These are phyloP conservation scores for Cornus kousa DNA, from an alignment of 148 eudicot genomes.

Conservation along the genomic window DNA sequence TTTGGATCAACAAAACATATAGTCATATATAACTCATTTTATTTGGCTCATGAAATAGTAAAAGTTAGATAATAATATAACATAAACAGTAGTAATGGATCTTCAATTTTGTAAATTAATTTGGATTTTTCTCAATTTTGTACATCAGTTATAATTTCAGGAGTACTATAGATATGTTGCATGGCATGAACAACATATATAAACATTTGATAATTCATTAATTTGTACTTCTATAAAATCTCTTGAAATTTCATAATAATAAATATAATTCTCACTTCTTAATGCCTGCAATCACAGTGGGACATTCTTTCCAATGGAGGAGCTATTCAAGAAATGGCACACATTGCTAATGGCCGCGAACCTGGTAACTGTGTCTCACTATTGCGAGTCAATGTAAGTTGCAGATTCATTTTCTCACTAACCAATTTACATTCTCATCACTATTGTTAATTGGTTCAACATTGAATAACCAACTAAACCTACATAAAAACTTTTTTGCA, in stretches of 20 bases:
- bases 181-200: not conserved
- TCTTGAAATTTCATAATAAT: no score
- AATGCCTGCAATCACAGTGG: slow-evolving; percentile 29
- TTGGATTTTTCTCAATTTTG: not conserved
- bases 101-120: no score
- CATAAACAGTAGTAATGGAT: no score
- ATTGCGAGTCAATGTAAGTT: slow-evolving; percentile 58
- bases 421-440: not conserved
- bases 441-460: not conserved
- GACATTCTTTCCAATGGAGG: slow-evolving; percentile 44
- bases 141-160: not conserved
- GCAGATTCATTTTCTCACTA: not conserved
- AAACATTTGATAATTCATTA: no score
- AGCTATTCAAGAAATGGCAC: slow-evolving; percentile 45
- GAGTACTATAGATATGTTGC: not conserved
- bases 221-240: no score
- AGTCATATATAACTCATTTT: not conserved
- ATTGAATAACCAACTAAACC: not conserved
- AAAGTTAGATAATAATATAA: no score
- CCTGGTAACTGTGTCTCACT: slow-evolving; percentile 39
- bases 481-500: slow-evolving; percentile 13
- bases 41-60: not conserved
- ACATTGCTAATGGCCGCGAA: slow-evolving; percentile 40
- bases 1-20: not conserved
- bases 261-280: not conserved